Base-by-base conservation (phyloP, 441 rosid species). In the Eutrema salsugineum region DNA sequence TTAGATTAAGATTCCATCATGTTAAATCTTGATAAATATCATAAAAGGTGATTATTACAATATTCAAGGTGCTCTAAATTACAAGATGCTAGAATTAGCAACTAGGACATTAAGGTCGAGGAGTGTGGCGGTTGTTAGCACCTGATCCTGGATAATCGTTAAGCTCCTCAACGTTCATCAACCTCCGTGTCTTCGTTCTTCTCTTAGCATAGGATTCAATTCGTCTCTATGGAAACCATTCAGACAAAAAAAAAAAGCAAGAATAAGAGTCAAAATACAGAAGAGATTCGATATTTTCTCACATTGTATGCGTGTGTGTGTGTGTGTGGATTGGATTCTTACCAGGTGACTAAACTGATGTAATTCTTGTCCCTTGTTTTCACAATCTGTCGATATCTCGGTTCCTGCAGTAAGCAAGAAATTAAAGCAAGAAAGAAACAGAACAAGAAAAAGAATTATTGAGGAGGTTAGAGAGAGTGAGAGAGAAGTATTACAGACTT, bases 141-240 rank as follows among this genome's bases (percentile, higher is more conserved):
- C 96, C 97, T 4, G 96, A 81, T 32, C 97, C 94, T 6, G 93
- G 94, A 75, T 90, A 90, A 76, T 92, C 97, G 14, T 87, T 83
- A 48, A 87, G 66, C 79, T 88, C 81, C 67, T 81, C 72, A 9
- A 17, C 72, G 78, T 75, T 74, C 85, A 88, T 88, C 84, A 79
- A 71, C 83, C 85, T 86, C 36, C 68, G 60, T 36, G 58, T 28
- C 11, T 50, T 19, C 3, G 14, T 47, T 48, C 76, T 44, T 60
- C 53, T 71, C 74, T 69, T 77, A 38, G 20, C 43, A 63, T 27
- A 71, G 24, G 43, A 55, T 43, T 71, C 77, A 33, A 8, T 14
- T 6, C 28, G 40, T 76, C 49, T 42, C 79, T 76, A 14, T 38
- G n/a, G 35, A 28, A 66, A 49, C 49, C 79, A 83, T 77, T 53